Evolutionary conservation across 129 eudicot species (phyloP).

Genomic region (Centella asiatica): DNA sequence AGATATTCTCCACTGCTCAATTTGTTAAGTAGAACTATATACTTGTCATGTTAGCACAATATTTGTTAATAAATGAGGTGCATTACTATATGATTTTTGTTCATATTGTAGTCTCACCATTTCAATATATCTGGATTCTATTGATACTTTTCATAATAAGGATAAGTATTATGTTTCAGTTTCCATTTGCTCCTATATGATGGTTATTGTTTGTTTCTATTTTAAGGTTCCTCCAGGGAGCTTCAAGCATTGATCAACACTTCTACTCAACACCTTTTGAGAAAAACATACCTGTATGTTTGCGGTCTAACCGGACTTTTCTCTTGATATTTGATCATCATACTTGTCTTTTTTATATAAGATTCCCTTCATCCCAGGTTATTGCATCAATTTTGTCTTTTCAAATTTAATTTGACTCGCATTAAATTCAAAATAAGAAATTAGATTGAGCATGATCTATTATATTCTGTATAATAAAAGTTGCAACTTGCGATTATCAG

Average conservation of each 20-base stretch:
- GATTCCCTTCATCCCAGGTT: no score
- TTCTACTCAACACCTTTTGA: constrained; percentile 73
- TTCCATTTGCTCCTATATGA: background rate
- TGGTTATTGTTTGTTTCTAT: background rate
- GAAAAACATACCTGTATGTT: constrained; percentile 76
- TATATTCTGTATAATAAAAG: no score
- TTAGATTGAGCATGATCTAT: no score
- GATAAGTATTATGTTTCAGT: background rate
- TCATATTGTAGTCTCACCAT: background rate
- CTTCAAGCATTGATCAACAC: constrained; percentile 90
- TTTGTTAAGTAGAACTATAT: background rate
- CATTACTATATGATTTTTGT: background rate
- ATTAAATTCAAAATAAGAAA: no score
- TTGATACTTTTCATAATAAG: background rate
- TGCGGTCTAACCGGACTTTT: background rate
- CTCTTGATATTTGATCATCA: background rate
- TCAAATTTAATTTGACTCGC: no score
- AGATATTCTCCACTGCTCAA: no score
- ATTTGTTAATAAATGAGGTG: no score
- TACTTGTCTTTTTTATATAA: no score
- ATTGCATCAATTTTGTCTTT: no score
- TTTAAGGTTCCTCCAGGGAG: constrained; percentile 81
- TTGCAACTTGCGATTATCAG: no score
- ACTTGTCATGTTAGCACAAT: no score
- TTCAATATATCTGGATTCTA: background rate